A percentile compares a stretch with the other conserved stretches of the same genome.
These are phyloP conservation scores for Daldinia bambusicola DNA, from an alignment of 495 filamentous ascomycete species.

Conservation along the genomic window DNA sequence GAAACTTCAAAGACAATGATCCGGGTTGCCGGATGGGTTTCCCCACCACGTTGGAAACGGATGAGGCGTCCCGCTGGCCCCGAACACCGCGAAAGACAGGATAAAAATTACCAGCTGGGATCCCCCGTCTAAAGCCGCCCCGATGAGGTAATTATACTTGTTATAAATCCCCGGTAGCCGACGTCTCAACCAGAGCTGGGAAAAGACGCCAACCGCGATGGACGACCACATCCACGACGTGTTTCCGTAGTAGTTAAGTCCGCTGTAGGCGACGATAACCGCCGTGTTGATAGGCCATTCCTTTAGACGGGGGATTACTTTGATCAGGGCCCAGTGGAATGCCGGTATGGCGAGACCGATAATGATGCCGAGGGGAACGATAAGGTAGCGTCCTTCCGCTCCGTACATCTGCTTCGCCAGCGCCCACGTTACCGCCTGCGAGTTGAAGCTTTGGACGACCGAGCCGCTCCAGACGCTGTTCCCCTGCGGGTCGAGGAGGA, in stretches of 20 bases:
- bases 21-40: conserved; percentile 48
- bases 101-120: conserved; percentile 64
- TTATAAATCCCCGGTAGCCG: conserved; percentile 62
- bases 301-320: conserved; percentile 50
- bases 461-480: conserved; percentile 55
- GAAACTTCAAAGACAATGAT: conserved; percentile 21
- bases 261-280: conserved; percentile 57
- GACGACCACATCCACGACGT: conserved; percentile 55
- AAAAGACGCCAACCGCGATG: conserved; percentile 54
- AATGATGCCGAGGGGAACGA: conserved; percentile 60
- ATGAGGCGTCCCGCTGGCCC: conserved; percentile 52
- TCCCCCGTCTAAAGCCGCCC: conserved; percentile 66
- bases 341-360: conserved; percentile 55
- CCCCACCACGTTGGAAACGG: conserved; percentile 64
- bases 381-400: conserved; percentile 47
- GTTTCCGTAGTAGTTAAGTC: conserved; percentile 58
- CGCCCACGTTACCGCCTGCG: conserved; percentile 55
- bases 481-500: conserved; percentile 46
- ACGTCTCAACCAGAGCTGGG: conserved; percentile 65
- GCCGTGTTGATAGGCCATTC: conserved; percentile 51
- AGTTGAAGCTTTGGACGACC: conserved; percentile 52
- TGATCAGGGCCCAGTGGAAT: conserved; percentile 54
- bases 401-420: conserved; percentile 56
- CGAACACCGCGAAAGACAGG: conserved; percentile 68
- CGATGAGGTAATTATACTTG: conserved; percentile 67